Evolutionary conservation across 768 basidiomycete species (phyloP).

Genomic region (Lactarius sanguifluus): DNA sequence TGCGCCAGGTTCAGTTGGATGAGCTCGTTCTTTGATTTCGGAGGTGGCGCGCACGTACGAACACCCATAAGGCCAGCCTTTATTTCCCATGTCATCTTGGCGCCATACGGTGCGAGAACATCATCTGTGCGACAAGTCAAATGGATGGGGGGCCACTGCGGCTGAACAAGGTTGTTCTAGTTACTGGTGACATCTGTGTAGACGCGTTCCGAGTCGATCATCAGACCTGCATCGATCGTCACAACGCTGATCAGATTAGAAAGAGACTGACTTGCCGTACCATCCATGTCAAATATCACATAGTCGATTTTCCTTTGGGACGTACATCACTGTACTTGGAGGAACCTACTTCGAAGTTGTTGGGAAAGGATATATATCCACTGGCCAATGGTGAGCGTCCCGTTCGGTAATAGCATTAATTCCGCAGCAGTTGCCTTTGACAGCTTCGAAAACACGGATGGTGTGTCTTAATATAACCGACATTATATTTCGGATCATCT

Average conservation of each 20-base stretch:
- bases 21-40: neutral
- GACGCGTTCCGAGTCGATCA: conserved; percentile 75
- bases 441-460: neutral
- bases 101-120: conserved; percentile 69
- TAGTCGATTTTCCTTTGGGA: conserved; percentile 28
- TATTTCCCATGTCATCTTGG: conserved; percentile 84
- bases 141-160: neutral
- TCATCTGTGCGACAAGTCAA: conserved; percentile 48
- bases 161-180: conserved; percentile 31
- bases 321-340: neutral
- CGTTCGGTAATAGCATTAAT: neutral
- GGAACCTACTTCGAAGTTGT: neutral
- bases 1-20: conserved; percentile 34
- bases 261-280: conserved; percentile 18
- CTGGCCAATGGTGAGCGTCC: neutral
- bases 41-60: conserved; percentile 45
- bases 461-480: neutral
- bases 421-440: neutral
- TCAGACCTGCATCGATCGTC: conserved; percentile 48
- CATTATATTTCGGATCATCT: neutral
- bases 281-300: conserved; percentile 41
- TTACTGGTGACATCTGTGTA: conserved; percentile 79
- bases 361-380: no score
- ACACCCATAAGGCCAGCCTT: conserved; percentile 90
- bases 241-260: neutral